Evolutionary conservation across 805 yeast species (phyloP), one percentile per base, ranked within the genome.

Genomic region (Candida morakotiae): DNA sequence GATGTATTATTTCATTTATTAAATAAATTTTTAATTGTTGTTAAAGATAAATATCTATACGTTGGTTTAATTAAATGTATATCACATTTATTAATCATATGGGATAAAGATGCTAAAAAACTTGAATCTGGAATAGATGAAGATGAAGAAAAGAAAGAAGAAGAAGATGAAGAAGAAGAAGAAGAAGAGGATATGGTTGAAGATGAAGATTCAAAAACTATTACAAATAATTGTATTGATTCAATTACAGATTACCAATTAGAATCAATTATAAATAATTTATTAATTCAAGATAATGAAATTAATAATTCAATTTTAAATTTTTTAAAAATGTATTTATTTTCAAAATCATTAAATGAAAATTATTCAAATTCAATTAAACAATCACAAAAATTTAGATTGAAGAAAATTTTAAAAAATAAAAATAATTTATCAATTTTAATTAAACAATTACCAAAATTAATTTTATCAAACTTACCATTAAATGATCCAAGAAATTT

Each of bases 261-360:
- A 29, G 76, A 77, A 33, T 67, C 68, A 35, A 73, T 81, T 15
- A 71, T 77, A 9, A 72, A 81, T 11, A 77, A 68, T 43, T 58
- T 89, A 35, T 63, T 83, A 16, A 59, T 88, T 14, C 69, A 72
- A 17, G 80, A 78, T 45, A 93, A 87, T 53, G 96, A 87, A 48
- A 67, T 91, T 38, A 62, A 79, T 14, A 64, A 81, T 20, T 82
- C 95, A 0, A 76, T 85, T 0, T 68, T 93, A 45, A 95, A 85
- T 55, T 83, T 93, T 55, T 56, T 93, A 22, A 86, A 86, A 51
- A 95, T 87, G 59, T 89, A 77, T 51, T 67, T 83, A 44, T 67
- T 79, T 25, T 83, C 91, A 6, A 80, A 83, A 39, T 69, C 73
- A 3, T 47, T 56, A 34, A 62, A 63, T 41, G 55, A 62, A 5